Conservation (phyloP, 2,329 filamentous ascomycete genomes). For the Dactylonectria macrodidyma region DNA sequence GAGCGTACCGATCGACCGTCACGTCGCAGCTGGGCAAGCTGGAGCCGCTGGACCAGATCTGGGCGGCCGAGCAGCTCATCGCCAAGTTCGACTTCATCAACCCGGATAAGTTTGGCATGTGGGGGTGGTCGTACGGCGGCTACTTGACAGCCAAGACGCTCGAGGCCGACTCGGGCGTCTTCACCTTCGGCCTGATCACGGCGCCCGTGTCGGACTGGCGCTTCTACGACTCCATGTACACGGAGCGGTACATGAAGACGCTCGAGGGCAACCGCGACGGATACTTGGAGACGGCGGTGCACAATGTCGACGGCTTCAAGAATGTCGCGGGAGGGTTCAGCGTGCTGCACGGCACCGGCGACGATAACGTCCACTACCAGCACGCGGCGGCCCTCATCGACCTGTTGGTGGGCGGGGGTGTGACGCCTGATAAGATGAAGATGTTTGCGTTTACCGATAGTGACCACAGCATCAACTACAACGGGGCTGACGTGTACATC, state of each 20-base stretch:
- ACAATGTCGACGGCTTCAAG: slow-evolving; percentile 72
- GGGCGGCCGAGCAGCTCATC: slow-evolving; percentile 72
- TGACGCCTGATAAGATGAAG: slow-evolving; percentile 73
- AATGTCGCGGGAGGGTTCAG: slow-evolving; percentile 72
- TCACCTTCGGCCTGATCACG: slow-evolving; percentile 74
- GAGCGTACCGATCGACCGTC: slow-evolving; percentile 72
- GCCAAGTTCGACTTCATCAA: slow-evolving; percentile 69
- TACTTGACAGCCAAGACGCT: slow-evolving; percentile 78
- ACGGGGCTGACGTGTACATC: slow-evolving; percentile 68
- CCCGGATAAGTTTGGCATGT: slow-evolving; percentile 73
- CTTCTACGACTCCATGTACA: slow-evolving; percentile 81
- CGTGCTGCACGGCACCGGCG: slow-evolving; percentile 76
- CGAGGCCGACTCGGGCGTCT: slow-evolving; percentile 72
- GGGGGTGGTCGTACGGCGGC: slow-evolving; percentile 79
- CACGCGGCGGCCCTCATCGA: slow-evolving; percentile 75
- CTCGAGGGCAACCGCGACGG: slow-evolving; percentile 69
- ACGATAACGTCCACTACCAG: slow-evolving; percentile 82
- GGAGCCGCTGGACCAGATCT: slow-evolving; percentile 78
- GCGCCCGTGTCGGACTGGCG: slow-evolving; percentile 79
- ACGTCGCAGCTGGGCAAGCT: slow-evolving; percentile 72
- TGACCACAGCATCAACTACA: slow-evolving; percentile 73
- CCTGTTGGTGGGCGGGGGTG: slow-evolving; percentile 70
- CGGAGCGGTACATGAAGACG: slow-evolving; percentile 81
- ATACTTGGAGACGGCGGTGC: slow-evolving; percentile 74
- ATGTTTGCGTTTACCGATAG: slow-evolving; percentile 77